Evolutionary conservation across 2,329 filamentous ascomycete species (phyloP).

Genomic region (Aphanocladium album): DNA sequence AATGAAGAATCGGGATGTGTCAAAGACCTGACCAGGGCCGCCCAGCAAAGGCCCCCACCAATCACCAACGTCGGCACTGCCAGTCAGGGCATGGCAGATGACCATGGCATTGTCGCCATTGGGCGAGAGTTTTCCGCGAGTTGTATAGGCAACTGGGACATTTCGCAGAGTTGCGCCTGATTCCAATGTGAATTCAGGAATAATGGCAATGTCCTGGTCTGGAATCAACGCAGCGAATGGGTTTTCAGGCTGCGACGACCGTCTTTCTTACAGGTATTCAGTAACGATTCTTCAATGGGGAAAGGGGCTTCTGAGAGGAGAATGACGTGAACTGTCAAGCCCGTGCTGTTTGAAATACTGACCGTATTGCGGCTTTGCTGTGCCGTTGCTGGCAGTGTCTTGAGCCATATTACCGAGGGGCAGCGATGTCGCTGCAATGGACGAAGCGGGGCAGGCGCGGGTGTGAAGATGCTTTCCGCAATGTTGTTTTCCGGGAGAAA

Average conservation of each 20-base stretch:
- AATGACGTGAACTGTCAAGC: neutral
- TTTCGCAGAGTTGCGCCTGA: constrained; percentile 81
- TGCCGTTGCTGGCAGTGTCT: constrained; percentile 9
- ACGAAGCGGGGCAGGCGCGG: neutral
- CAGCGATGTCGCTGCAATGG: neutral
- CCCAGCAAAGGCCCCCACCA: constrained; percentile 86
- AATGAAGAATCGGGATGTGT: constrained; percentile 77
- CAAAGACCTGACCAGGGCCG: constrained; percentile 72
- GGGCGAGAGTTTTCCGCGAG: constrained; percentile 55
- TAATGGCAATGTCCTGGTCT: constrained; percentile 78
- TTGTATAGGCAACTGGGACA: constrained; percentile 65
- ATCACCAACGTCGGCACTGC: constrained; percentile 77
- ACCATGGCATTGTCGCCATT: constrained; percentile 64
- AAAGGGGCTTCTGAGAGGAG: neutral
- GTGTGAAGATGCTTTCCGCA: neutral
- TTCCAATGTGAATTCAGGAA: constrained; percentile 88
- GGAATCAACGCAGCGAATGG: constrained; percentile 82
- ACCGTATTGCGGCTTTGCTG: constrained; percentile 10
- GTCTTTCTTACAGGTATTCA: constrained; percentile 65
- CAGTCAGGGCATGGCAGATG: constrained; percentile 79
- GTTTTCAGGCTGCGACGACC: constrained; percentile 74
- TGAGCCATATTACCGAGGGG: neutral
- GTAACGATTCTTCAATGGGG: constrained; percentile 39
- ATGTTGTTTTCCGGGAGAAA: too few species aligned
- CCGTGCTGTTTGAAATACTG: neutral